Evolutionary conservation across 225 moss, liverwort and hornwort genomes (phyloP).

Genomic region (Ulota crispa): DNA sequence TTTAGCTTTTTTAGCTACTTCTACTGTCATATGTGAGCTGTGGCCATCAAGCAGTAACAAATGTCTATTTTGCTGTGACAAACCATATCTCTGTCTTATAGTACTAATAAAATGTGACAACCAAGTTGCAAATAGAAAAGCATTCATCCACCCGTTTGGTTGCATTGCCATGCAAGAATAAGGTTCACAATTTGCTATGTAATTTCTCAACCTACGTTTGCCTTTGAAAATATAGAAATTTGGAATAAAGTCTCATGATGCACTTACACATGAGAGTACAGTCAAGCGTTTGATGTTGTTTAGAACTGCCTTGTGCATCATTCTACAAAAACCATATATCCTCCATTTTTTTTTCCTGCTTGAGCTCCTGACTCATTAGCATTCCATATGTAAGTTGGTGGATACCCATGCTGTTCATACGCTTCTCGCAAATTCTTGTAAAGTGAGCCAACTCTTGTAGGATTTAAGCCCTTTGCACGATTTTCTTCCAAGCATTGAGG

Average conservation of each 20-base stretch:
- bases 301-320: neutral
- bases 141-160: neutral
- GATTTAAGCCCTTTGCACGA: neutral
- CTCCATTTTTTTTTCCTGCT: neutral
- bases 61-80: neutral
- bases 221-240: neutral
- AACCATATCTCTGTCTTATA: neutral
- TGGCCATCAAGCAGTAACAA: neutral
- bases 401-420: neutral
- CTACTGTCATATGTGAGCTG: neutral
- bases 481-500: neutral
- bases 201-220: neutral
- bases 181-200: neutral
- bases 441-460: neutral
- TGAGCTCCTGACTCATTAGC: neutral
- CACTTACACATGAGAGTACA: neutral
- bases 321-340: neutral
- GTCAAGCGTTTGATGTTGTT: neutral
- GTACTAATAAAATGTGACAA: neutral
- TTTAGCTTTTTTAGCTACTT: too few relatives aligned
- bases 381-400: neutral
- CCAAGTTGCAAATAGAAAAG: neutral
- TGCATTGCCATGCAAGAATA: neutral
- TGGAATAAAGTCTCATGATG: neutral
- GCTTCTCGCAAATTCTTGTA: neutral